These are phyloP conservation scores for Hydrangea macrophylla DNA, from an alignment of 148 eudicot genomes.

Conservation along the genomic window DNA sequence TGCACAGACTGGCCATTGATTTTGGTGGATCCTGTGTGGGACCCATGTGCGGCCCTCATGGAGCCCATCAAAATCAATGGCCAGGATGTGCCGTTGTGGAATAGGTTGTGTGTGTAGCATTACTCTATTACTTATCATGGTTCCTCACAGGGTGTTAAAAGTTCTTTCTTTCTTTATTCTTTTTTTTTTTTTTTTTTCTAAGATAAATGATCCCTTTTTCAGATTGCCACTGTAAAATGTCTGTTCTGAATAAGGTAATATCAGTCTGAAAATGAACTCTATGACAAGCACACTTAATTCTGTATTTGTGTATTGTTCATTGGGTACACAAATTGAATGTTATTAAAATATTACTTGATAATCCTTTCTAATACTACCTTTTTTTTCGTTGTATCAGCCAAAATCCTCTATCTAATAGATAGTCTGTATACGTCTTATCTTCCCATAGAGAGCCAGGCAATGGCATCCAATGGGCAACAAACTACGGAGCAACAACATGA, in stretches of 20 bases:
- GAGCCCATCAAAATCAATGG: no score
- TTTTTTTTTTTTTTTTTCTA: no score
- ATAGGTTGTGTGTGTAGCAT: no score
- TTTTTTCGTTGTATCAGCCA: background rate
- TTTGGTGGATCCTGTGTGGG: background rate
- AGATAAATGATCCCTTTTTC: background rate
- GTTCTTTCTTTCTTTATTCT: background rate
- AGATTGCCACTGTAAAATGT: background rate
- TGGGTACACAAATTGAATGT: background rate
- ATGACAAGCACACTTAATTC: background rate
- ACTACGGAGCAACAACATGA: constrained; percentile 28
- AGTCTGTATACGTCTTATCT: background rate
- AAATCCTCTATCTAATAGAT: background rate
- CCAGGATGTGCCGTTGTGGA: no score
- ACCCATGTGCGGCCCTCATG: no score
- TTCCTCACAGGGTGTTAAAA: background rate
- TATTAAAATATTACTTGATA: background rate
- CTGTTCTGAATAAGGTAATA: background rate
- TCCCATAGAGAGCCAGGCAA: constrained; percentile 2
- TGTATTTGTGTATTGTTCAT: background rate
- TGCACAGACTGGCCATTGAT: no score
- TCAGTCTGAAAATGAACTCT: background rate
- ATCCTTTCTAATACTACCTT: background rate
- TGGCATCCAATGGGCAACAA: constrained; percentile 21
- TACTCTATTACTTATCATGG: no score